phyloP scores from a whole-genome alignment of 148 eudicot species.

The Rhododendron williamsianum region DNA sequence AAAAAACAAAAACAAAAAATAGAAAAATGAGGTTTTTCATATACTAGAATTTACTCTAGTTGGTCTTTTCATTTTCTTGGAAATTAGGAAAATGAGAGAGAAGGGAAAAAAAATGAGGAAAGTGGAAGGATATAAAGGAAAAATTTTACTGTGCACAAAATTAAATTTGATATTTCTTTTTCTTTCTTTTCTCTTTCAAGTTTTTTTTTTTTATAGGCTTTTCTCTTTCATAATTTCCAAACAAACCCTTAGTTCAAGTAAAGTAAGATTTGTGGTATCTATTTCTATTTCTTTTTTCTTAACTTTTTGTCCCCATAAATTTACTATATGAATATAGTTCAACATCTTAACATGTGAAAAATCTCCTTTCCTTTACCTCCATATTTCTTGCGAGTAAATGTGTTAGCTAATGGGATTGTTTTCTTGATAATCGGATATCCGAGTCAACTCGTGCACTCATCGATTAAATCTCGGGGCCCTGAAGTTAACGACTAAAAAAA shows the following conservation, averaged over 20 bases:
- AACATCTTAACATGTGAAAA: background rate
- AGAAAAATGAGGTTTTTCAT: background rate
- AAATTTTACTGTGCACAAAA: no score
- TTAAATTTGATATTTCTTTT: no score
- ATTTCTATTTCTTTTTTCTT: background rate
- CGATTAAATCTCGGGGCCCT: no score
- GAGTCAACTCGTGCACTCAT: background rate
- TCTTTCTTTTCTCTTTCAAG: no score
- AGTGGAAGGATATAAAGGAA: no score
- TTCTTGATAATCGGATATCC: background rate
- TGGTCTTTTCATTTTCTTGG: background rate
- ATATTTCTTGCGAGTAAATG: background rate
- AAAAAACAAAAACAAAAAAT: background rate
- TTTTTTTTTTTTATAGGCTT: no score
- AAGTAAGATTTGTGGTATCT: no score
- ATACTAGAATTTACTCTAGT: background rate
- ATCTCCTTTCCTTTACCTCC: background rate
- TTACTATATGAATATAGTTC: background rate
- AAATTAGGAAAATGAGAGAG: background rate
- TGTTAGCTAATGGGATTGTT: background rate
- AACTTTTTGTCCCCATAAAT: background rate
- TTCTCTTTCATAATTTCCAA: no score
- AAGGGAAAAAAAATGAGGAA: background rate
- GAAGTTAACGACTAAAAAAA: no score
- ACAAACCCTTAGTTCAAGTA: no score